phyloP scores from a whole-genome alignment of 495 filamentous ascomycete species.

The Penicillium paradoxum region DNA sequence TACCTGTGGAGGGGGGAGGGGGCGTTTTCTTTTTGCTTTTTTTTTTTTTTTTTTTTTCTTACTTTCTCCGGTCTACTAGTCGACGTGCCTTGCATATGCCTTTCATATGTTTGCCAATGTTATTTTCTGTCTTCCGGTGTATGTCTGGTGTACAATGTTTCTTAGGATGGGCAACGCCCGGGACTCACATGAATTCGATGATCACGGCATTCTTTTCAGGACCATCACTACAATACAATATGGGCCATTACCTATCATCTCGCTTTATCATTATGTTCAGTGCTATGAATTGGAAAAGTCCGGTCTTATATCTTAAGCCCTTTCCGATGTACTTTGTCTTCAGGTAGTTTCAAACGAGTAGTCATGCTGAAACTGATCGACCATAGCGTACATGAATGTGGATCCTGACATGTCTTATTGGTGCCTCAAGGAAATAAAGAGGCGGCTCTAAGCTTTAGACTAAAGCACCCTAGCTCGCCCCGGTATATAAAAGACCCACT shows the following conservation, averaged over 20 bases:
- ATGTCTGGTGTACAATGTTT: background rate
- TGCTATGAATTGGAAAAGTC: too few species aligned
- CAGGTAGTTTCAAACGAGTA: too few species aligned
- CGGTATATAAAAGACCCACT: background rate
- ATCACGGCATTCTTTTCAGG: background rate
- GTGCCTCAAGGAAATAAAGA: background rate
- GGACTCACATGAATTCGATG: background rate
- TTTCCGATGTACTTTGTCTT: too few species aligned
- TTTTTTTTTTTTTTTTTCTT: background rate
- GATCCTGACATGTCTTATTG: background rate
- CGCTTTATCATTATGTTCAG: too few species aligned
- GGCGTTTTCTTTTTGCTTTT: background rate
- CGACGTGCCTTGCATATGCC: too few species aligned
- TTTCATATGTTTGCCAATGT: background rate
- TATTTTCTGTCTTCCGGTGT: background rate
- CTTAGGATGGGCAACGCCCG: background rate
- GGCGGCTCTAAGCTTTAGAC: background rate
- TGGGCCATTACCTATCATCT: too few species aligned
- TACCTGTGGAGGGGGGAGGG: constrained; percentile 6
- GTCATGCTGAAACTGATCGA: background rate
- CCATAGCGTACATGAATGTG: background rate
- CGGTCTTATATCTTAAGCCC: too few species aligned
- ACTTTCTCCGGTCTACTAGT: background rate
- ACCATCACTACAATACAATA: background rate
- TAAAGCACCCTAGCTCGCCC: background rate